Evolutionary conservation across 495 filamentous ascomycete genomes (phyloP), one percentile per base, ranked within the genome.

Genomic region (Podospora conica): DNA sequence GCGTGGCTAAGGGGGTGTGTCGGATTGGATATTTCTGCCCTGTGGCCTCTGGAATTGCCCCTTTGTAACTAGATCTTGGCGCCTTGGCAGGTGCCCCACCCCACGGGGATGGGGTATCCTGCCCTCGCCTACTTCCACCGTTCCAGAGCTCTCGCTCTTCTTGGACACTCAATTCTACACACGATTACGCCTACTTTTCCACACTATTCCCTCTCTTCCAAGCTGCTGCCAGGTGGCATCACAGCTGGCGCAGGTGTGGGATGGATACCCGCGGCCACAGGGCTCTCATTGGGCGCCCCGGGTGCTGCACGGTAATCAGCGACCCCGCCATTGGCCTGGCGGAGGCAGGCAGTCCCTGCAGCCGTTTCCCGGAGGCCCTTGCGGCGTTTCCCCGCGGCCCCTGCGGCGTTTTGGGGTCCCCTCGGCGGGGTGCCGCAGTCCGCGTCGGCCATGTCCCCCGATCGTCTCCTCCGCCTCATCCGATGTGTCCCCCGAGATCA

Each of bases 151-250:
- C n/a, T n/a, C n/a, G n/a, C n/a, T n/a, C n/a, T n/a, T n/a, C n/a
- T n/a, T n/a, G n/a, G n/a, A n/a, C n/a, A n/a, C n/a, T n/a, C n/a
- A n/a, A n/a, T n/a, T n/a, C n/a, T n/a, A n/a, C n/a, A n/a, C n/a
- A n/a, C n/a, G n/a, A n/a, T n/a, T n/a, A n/a, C n/a, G n/a, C n/a
- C n/a, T n/a, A n/a, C n/a, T n/a, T n/a, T n/a, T n/a, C n/a, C n/a
- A n/a, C n/a, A n/a, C n/a, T n/a, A n/a, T n/a, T 40, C 18, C 2
- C 55, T 57, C 2, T 57, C 55, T 12, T 27, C 15, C 0, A 15
- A 64, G 18, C 54, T 22, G 55, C 29, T 20, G 63, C 63, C 63
- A 64, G 63, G 63, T 58, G 63, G 54, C 63, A 64, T 55, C 23
- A 15, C 23, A 3, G 27, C 10, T 20, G 28, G 15, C 20, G 54